These are phyloP conservation scores for Calonectria hawksworthii DNA, from an alignment of 2,329 filamentous ascomycete genomes.

Conservation along the genomic window DNA sequence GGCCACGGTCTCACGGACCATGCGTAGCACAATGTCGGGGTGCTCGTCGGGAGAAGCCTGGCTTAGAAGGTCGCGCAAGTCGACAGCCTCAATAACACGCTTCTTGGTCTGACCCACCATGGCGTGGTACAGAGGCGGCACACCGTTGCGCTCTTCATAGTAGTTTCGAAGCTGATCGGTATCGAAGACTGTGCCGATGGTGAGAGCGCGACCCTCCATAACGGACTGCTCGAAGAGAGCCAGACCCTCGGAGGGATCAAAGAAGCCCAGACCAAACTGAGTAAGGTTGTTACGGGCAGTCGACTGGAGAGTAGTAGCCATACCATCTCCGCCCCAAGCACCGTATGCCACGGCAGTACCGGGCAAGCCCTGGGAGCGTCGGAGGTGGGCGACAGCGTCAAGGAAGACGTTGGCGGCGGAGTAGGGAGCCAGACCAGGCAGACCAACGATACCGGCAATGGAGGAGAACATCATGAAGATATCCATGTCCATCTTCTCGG, in stretches of 20 bases:
- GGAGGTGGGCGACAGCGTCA: not conserved
- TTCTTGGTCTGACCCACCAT: not conserved
- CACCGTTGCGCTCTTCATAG: not conserved
- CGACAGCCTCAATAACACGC: not conserved
- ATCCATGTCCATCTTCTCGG: not conserved
- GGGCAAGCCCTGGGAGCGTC: not conserved
- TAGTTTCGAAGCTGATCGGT: not conserved
- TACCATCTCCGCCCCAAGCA: not conserved
- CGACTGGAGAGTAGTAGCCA: not conserved
- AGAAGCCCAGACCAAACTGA: not conserved
- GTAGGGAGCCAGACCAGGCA: not conserved
- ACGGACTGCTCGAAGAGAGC: not conserved
- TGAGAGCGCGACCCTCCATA: not conserved
- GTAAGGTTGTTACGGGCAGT: too few species aligned
- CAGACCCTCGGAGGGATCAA: not conserved
- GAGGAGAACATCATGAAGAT: not conserved
- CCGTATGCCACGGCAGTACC: not conserved
- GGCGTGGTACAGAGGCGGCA: not conserved
- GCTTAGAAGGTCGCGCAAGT: not conserved
- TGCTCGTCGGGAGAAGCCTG: not conserved
- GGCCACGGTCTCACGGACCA: not conserved
- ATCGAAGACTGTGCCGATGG: not conserved
- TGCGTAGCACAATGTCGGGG: not conserved
- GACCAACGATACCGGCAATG: not conserved
- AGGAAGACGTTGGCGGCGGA: not conserved